Conservation (phyloP, 257 asterid genomes). For the Solanum sejunctum region DNA sequence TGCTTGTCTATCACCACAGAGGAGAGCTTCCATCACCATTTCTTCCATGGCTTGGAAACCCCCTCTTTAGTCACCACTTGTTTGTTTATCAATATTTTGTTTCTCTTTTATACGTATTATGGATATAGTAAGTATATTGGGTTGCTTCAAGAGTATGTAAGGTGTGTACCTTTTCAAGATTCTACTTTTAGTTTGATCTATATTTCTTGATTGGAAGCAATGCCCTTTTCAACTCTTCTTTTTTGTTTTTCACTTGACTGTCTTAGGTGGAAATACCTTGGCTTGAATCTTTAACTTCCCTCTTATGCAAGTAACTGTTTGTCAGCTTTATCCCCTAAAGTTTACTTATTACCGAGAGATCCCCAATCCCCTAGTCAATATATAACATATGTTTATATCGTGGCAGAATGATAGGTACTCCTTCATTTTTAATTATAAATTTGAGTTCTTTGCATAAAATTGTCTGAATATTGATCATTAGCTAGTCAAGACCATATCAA, state of each 20-base stretch:
- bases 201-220: conserved; percentile 69
- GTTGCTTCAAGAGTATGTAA: conserved; percentile 63
- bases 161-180: conserved; percentile 18
- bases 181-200: conserved; percentile 4
- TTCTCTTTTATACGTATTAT: neutral
- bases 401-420: too few relatives aligned
- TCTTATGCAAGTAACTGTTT: conserved; percentile 26
- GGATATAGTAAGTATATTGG: neutral
- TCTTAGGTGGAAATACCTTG: conserved; percentile 29
- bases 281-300: conserved; percentile 29
- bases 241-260: conserved; percentile 3
- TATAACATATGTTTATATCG: neutral
- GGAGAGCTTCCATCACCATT: conserved; percentile 56
- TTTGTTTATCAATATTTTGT: neutral
- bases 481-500: neutral
- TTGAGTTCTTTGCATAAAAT: fast-evolving
- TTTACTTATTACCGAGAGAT: neutral
- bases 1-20: conserved; percentile 39
- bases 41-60: conserved; percentile 32
- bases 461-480: neutral
- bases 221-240: conserved; percentile 17
- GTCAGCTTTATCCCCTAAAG: conserved; percentile 1
- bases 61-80: neutral
- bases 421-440: too few relatives aligned
- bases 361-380: neutral